Evolutionary conservation across 2,329 filamentous ascomycete species (phyloP), one percentile per base, ranked within the genome.

Genomic region (Claviceps pazoutovae): DNA sequence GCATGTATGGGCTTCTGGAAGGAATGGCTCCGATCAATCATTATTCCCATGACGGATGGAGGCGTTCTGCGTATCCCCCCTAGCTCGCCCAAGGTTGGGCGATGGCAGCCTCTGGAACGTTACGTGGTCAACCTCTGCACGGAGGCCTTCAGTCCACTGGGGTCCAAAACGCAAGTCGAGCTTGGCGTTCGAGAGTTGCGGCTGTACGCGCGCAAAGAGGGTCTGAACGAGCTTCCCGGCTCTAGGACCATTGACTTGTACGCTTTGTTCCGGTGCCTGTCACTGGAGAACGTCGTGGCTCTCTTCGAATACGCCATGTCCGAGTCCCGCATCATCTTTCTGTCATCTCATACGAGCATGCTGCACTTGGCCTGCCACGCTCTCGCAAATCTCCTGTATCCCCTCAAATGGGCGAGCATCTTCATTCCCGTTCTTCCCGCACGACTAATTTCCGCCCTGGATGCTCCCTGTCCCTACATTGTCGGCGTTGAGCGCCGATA

Each of bases 81-180:
- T 9, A 95, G 85, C 67, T 97, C 91, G 5, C 90, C 93, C 13
- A 87, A 83, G 61, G 82, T 95, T 57, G 93, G 93, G 45, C 82
- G 89, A 63, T 98, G 93, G 93, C 91, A 96, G 66, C 93, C 93
- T 14, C 71, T 98, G 54, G 93, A 98, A 71, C 83, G 90, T 63
- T 98, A 97, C 66, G 90, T 98, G 37, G 84, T 97, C 69, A 97
- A 97, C 65, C 75, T 98, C 37, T 98, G 93, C 69, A 90, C 90
- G 9, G 91, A 97, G 68, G 93, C 93, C 2, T 85, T 94, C 62
- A 91, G 86, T 62, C 93, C 93, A 1, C 80, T 95, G 49, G 86
- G 86, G 37, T 97, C 93, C 41, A 91, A 94, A 68, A 97, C 91
- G 0, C 93, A 98, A 65, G 89, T 97, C 36, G 93, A 98, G 68